phyloP scores from a whole-genome alignment of 768 basidiomycete species.

The Kwoniella pini region DNA sequence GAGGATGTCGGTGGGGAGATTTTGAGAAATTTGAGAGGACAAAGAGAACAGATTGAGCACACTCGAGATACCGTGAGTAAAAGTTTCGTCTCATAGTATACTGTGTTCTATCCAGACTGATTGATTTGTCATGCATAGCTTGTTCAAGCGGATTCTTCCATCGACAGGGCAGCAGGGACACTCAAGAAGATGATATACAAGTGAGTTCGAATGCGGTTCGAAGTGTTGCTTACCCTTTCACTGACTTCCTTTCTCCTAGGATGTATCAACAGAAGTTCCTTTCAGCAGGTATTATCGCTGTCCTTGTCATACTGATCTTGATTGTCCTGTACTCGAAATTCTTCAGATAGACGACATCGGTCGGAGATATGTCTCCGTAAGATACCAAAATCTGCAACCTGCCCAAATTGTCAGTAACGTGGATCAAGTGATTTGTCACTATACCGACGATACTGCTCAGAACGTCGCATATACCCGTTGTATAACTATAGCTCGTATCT shows the following conservation, averaged over 20 bases:
- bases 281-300: constrained; percentile 78
- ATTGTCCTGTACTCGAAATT: constrained; percentile 51
- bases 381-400: not conserved
- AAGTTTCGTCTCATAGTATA: no score
- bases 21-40: constrained; percentile 74
- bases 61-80: constrained; percentile 74
- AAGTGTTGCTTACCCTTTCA: constrained; percentile 10
- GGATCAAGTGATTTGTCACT: no score
- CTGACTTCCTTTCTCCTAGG: constrained; percentile 58
- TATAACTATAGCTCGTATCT: not conserved
- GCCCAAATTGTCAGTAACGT: no score
- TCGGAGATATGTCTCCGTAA: no score
- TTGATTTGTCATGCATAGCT: constrained; percentile 61
- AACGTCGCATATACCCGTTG: constrained; percentile 1
- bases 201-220: constrained; percentile 58
- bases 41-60: constrained; percentile 93
- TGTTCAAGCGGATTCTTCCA: constrained; percentile 78
- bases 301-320: constrained; percentile 78
- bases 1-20: constrained; percentile 95
- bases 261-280: constrained; percentile 96
- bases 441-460: no score
- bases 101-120: not conserved
- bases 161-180: constrained; percentile 87
- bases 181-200: constrained; percentile 93
- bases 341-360: constrained; percentile 19